Conservation (phyloP, 805 yeast species). For the Candida dajiaensis region DNA sequence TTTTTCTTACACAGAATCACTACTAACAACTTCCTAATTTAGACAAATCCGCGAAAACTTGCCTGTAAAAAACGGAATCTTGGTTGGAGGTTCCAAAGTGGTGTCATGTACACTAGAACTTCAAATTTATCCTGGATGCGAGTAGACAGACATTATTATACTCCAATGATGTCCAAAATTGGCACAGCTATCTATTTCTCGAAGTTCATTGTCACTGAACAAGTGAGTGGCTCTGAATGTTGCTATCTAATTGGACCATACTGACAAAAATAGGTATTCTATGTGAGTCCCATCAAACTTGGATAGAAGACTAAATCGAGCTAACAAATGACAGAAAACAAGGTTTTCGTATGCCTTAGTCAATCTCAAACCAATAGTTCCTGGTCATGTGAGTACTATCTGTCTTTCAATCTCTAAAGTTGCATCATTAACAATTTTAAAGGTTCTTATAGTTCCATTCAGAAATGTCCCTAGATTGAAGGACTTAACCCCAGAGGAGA, state of each 20-base stretch:
- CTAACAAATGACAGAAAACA: constrained; percentile 37
- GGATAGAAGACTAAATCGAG: not conserved
- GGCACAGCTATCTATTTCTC: constrained; percentile 35
- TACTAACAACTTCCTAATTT: too few relatives aligned
- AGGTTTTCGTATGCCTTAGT: constrained; percentile 77
- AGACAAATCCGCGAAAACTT: too few relatives aligned
- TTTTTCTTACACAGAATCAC: too few relatives aligned
- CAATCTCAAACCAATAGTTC: constrained; percentile 84
- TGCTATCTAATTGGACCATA: not conserved
- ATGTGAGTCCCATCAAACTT: constrained; percentile 8
- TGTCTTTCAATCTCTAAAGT: not conserved
- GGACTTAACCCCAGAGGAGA: constrained; percentile 68
- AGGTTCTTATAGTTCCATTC: constrained; percentile 73
- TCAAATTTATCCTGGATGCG: too few relatives aligned
- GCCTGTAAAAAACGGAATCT: too few relatives aligned
- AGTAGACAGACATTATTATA: not conserved
- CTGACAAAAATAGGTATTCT: constrained; percentile 15
- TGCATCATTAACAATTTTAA: not conserved
- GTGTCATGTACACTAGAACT: too few relatives aligned
- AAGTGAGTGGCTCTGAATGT: constrained; percentile 31
- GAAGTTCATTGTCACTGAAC: constrained; percentile 48
- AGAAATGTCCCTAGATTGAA: constrained; percentile 60
- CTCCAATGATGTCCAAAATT: not conserved
- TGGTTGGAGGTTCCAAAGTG: too few relatives aligned
- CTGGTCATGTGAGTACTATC: constrained; percentile 62